Conservation (phyloP, 257 asterid genomes). For the Nicotiana tomentosiformis region DNA sequence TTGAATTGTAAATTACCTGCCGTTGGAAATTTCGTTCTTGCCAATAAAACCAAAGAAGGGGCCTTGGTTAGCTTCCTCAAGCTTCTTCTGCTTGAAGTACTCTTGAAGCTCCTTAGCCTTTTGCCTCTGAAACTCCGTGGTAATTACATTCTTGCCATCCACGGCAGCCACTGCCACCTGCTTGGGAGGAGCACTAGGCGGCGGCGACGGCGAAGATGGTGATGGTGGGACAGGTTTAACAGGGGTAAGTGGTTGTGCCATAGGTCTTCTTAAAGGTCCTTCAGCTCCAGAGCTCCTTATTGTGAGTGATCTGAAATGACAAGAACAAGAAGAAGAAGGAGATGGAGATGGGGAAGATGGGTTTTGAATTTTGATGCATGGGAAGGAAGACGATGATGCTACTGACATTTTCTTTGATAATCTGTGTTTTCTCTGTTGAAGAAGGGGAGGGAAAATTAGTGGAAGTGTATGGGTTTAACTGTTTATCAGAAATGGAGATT, state of each 20-base stretch:
- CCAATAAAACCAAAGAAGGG: constrained; percentile 86
- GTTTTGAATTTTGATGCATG: constrained; percentile 42
- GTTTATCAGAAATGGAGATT: background rate
- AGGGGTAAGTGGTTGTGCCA: constrained; percentile 50
- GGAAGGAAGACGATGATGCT: constrained; percentile 46
- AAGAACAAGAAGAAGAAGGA: constrained; percentile 32
- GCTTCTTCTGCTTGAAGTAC: constrained; percentile 88
- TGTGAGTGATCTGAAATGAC: constrained; percentile 40
- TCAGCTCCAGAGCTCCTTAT: constrained; percentile 69
- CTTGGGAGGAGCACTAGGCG: constrained; percentile 34
- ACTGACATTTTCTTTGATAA: constrained; percentile 25
- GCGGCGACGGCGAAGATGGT: constrained; percentile 23
- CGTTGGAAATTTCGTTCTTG: constrained; percentile 86
- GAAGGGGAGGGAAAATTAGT: background rate
- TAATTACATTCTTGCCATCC: constrained; percentile 46
- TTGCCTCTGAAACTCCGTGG: constrained; percentile 90
- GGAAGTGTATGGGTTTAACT: background rate
- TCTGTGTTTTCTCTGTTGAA: background rate
- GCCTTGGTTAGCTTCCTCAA: constrained; percentile 70
- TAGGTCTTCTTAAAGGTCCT: constrained; percentile 83
- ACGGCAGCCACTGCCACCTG: constrained; percentile 23
- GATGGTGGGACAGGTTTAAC: constrained; percentile 64
- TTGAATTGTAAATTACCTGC: constrained; percentile 37
- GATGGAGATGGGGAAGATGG: constrained; percentile 24
- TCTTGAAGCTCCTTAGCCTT: constrained; percentile 93